Percentiles rank a stretch among this genome's conserved stretches.
Evolutionary conservation across 345 rosid species (phyloP).

Genomic region (Dovyalis caffra): DNA sequence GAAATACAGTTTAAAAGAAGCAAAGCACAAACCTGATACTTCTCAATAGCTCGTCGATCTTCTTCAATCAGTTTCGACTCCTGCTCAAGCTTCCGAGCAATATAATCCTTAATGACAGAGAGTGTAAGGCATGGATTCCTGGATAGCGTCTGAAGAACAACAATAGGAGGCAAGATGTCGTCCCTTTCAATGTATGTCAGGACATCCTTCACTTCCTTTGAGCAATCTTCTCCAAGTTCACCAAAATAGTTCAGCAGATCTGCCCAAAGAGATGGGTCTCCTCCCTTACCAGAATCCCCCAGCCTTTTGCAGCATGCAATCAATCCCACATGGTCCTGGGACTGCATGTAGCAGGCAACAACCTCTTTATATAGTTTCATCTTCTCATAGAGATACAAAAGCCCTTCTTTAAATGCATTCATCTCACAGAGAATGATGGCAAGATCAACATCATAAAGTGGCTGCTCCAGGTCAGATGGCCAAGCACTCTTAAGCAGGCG

Average conservation of each 20-base stretch:
- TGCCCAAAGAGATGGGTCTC: conserved; percentile 97
- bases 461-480: conserved; percentile 87
- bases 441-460: conserved; percentile 95
- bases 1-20: conserved; percentile 8
- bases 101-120: conserved; percentile 91
- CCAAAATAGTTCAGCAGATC: conserved; percentile 97
- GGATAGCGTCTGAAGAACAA: conserved; percentile 88
- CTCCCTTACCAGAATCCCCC: conserved; percentile 89
- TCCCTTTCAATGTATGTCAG: conserved; percentile 86
- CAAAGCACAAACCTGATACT: conserved; percentile 69
- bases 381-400: conserved; percentile 87
- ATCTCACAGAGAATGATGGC: conserved; percentile 94
- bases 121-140: conserved; percentile 95
- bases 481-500: conserved; percentile 66
- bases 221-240: conserved; percentile 97
- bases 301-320: conserved; percentile 94
- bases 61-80: conserved; percentile 92
- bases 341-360: conserved; percentile 97
- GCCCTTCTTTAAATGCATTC: conserved; percentile 85
- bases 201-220: conserved; percentile 93
- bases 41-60: conserved; percentile 85
- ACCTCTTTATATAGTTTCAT: conserved; percentile 96
- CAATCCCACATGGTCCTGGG: conserved; percentile 90
- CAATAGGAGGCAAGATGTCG: conserved; percentile 93
- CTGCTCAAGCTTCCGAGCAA: conserved; percentile 93